phyloP scores from a whole-genome alignment of 108 stramenopile genomes.

The Seminavis robusta region DNA sequence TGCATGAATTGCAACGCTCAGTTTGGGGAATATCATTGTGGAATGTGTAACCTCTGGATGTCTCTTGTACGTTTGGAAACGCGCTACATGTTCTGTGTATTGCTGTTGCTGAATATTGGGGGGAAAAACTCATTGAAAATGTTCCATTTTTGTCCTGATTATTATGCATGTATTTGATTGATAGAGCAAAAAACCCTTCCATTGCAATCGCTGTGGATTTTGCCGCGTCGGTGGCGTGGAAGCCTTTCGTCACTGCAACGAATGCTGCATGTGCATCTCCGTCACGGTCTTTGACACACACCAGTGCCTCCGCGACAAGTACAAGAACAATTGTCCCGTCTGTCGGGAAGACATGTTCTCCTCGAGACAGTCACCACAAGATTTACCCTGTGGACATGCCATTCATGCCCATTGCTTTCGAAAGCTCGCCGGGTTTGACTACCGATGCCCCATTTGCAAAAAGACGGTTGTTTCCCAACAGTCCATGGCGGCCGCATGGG shows the following conservation, averaged over 20 bases:
- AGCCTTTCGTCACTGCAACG: slow-evolving; percentile 81
- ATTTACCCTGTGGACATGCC: slow-evolving; percentile 84
- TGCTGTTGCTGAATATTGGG: background rate
- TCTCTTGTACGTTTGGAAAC: slow-evolving; percentile 26
- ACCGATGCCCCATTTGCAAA: slow-evolving; percentile 88
- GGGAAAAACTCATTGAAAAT: background rate
- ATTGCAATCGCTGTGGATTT: slow-evolving; percentile 82
- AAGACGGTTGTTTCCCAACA: slow-evolving; percentile 75
- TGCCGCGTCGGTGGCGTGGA: slow-evolving; percentile 86
- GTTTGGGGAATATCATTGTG: slow-evolving; percentile 86
- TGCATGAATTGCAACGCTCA: slow-evolving; percentile 75
- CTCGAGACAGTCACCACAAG: slow-evolving; percentile 74
- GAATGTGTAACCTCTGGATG: slow-evolving; percentile 89
- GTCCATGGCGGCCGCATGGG: slow-evolving; percentile 79
- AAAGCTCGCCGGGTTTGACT: slow-evolving; percentile 82
- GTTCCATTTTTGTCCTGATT: background rate
- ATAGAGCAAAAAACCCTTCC: slow-evolving; percentile 79
- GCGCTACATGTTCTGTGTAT: background rate
- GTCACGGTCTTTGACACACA: slow-evolving; percentile 68
- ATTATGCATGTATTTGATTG: background rate
- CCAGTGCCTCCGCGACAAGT: slow-evolving; percentile 84
- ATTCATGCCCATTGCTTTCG: slow-evolving; percentile 88
- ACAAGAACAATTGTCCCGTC: slow-evolving; percentile 87
- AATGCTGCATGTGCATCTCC: slow-evolving; percentile 90
- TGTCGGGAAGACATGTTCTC: slow-evolving; percentile 88